phyloP scores from a whole-genome alignment of 352 stramenopile species.

The Detonula confervacea region DNA sequence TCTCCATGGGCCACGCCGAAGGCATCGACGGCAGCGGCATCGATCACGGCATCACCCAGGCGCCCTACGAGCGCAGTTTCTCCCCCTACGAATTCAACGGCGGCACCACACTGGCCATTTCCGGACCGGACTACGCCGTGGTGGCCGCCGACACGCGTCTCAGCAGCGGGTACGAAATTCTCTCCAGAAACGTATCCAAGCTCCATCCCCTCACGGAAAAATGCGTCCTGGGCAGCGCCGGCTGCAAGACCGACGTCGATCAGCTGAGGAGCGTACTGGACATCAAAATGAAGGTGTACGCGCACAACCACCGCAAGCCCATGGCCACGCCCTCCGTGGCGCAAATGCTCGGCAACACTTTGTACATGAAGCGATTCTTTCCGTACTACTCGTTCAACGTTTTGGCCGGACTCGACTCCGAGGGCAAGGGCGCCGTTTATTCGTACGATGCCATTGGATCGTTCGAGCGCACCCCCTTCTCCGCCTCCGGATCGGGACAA shows the following conservation, averaged over 20 bases:
- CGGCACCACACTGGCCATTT: conserved; percentile 90
- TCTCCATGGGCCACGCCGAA: conserved; percentile 22
- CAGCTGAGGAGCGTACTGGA: conserved; percentile 87
- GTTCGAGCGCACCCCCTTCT: conserved; percentile 89
- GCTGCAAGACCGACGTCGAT: conserved; percentile 89
- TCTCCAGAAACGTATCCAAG: conserved; percentile 94
- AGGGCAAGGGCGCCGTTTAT: conserved; percentile 96
- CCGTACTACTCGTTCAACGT: conserved; percentile 99
- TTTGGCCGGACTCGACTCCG: conserved; percentile 94
- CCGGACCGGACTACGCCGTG: conserved; percentile 95
- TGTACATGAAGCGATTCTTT: conserved; percentile 98
- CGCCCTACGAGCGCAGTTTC: conserved; percentile 78
- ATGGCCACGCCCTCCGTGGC: conserved; percentile 93
- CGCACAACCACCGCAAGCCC: conserved; percentile 94
- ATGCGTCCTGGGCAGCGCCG: conserved; percentile 86
- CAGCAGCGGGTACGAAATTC: conserved; percentile 96
- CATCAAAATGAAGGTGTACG: conserved; percentile 88
- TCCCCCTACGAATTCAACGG: conserved; percentile 87
- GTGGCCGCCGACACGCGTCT: conserved; percentile 95
- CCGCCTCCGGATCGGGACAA: conserved; percentile 90
- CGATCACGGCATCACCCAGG: conserved; percentile 71
- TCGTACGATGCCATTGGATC: conserved; percentile 98
- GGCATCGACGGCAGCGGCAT: conserved; percentile 48
- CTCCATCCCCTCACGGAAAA: conserved; percentile 80
- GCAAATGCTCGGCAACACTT: conserved; percentile 97